phyloP scores from a whole-genome alignment of 108 stramenopile species.

The Cyclotella atomus region DNA sequence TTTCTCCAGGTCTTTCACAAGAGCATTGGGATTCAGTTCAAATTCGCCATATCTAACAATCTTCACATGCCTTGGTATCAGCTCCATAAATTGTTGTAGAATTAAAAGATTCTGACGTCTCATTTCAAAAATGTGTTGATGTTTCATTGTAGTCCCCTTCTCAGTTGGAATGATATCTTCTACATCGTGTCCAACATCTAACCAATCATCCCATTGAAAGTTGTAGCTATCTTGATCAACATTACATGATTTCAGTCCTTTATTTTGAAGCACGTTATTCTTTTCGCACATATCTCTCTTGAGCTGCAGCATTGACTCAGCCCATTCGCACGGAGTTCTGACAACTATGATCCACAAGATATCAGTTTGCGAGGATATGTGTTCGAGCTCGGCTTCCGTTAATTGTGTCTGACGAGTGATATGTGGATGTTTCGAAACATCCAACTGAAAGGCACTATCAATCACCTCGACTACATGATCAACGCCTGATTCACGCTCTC shows the following conservation, averaged over 20 bases:
- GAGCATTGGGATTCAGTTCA: conserved; percentile 40
- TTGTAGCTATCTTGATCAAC: conserved; percentile 22
- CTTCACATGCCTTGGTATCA: conserved; percentile 41
- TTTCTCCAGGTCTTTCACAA: conserved; percentile 33
- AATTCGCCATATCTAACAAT: conserved; percentile 41
- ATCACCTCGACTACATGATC: conserved; percentile 15
- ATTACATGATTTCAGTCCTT: background rate
- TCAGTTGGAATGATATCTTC: conserved; percentile 15
- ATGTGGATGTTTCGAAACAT: conserved; percentile 3
- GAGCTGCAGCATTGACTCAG: conserved; percentile 36
- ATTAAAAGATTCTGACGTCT: conserved; percentile 28
- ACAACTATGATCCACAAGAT: conserved; percentile 43
- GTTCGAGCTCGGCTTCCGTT: conserved; percentile 19
- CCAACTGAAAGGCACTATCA: conserved; percentile 24
- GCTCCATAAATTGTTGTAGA: conserved; percentile 42
- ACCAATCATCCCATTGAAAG: conserved; percentile 27
- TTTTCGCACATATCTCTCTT: conserved; percentile 10
- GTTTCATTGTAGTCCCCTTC: background rate
- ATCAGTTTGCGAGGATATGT: conserved; percentile 24
- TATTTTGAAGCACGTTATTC: conserved; percentile 4
- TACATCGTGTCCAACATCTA: background rate
- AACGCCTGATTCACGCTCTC: conserved; percentile 35
- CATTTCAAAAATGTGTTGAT: conserved; percentile 42
- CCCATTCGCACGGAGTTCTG: conserved; percentile 52
- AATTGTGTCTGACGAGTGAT: conserved; percentile 8